Evolutionary conservation across 176 grass and related monocot species (phyloP).

Genomic region (Aegilops bicornis): DNA sequence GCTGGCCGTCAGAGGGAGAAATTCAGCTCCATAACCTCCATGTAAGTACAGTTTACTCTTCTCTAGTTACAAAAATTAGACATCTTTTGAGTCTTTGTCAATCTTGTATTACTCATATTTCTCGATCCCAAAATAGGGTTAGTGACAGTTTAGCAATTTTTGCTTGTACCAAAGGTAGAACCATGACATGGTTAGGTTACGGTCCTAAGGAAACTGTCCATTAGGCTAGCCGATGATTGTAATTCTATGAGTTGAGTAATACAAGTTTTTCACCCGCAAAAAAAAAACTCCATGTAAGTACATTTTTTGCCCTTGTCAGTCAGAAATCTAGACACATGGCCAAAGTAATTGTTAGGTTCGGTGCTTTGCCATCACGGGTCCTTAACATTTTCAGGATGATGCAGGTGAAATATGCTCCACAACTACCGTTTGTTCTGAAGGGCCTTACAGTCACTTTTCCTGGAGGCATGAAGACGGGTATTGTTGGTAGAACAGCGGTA

Average conservation of each 20-base stretch:
- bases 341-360: background rate
- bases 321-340: background rate
- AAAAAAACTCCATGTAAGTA: background rate
- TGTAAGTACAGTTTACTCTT: background rate
- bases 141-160: too few species aligned
- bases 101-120: too few species aligned
- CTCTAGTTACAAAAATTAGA: too few species aligned
- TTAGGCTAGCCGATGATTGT: too few species aligned
- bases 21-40: slow-evolving; percentile 22
- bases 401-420: slow-evolving; percentile 21
- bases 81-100: too few species aligned
- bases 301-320: background rate
- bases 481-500: slow-evolving; percentile 92
- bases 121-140: too few species aligned
- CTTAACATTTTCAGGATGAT: background rate
- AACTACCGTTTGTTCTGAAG: slow-evolving; percentile 15
- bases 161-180: too few species aligned
- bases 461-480: slow-evolving; percentile 73
- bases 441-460: slow-evolving; percentile 39
- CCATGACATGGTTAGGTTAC: too few species aligned
- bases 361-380: background rate
- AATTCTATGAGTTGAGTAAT: too few species aligned
- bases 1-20: background rate
- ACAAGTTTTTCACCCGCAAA: too few species aligned
- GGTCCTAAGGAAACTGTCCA: too few species aligned